Base-by-base conservation (phyloP, 1,139 yeast genomes). In the Yamadazyma sp. region DNA sequence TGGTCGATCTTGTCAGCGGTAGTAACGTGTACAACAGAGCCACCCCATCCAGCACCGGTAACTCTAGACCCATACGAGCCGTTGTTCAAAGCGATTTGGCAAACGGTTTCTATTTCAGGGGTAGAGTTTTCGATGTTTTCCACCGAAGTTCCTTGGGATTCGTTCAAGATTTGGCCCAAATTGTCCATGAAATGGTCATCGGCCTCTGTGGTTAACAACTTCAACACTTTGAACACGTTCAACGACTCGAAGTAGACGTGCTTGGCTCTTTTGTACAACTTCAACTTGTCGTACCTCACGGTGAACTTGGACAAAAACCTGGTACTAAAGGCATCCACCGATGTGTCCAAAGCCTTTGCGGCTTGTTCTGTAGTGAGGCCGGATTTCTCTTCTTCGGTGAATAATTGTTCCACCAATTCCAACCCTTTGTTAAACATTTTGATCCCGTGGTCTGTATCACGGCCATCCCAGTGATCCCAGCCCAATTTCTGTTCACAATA, bases 21-120 rank as follows among this genome's bases (percentile, higher is more conserved):
- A 14, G 83, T 80, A 42, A 83, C 62, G 55, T 82, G 87, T 17
- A 83, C 86, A 2, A 83, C 70, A 26, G 84, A 80, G 8, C 91
- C 91, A 32, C 91, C 91, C 74, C 82, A 83, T 8, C 89, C 91
- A n/a, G 91, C 89, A 31, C 91, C 91, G 7, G 91, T 83, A 28
- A 82, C 75, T 47, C 91, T 70, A 3, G 87, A 78, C 18, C 89
- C 89, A 44, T 62, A 69, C 1, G 87, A 68, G 4, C 89, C 89
- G 45, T 75, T 69, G 3, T 53, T 56, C 18, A 67, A 59, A 3
- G 87, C 87, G 47, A 83, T 72, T 10, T 51, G 42, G 55, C 84
- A 78, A 28, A 83, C 61, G 8, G 61, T 61, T 78, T 80, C 41
- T 77, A 73, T 47, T 72, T 81, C 12, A 68, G 75, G 73, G 2